These are phyloP conservation scores for Pichia sp. DNA, from an alignment of 1,139 yeast species.

Conservation along the genomic window DNA sequence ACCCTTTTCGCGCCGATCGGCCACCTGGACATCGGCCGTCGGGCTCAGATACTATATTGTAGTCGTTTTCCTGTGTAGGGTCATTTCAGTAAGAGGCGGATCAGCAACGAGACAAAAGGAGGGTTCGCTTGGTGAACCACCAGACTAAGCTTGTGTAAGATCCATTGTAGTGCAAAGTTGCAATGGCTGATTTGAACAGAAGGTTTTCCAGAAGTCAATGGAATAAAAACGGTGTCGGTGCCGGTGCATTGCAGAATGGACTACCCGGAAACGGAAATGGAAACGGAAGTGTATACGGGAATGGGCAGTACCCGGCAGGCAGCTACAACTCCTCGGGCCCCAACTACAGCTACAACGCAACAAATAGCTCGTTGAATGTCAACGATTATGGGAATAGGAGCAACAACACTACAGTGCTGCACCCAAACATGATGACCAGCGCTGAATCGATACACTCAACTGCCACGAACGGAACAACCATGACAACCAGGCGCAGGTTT, in stretches of 20 bases:
- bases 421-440: conserved; percentile 4
- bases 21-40: background rate
- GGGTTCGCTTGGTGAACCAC: background rate
- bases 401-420: background rate
- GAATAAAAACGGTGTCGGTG: background rate
- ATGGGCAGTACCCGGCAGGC: background rate
- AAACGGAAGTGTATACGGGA: background rate
- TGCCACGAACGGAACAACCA: conserved; percentile 15
- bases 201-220: conserved; percentile 8
- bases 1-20: background rate
- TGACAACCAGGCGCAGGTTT: conserved; percentile 17
- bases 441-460: conserved; percentile 12
- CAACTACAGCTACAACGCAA: background rate
- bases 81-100: background rate
- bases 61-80: background rate
- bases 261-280: background rate
- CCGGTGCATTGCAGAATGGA: conserved; percentile 1
- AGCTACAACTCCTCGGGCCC: background rate
- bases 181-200: conserved; percentile 11
- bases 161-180: background rate
- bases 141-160: background rate
- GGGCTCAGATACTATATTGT: background rate
- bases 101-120: background rate
- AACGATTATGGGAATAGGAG: conserved; percentile 11
- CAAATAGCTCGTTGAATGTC: conserved; percentile 8